phyloP scores from a whole-genome alignment of 106 monocot genomes.

The Dioscorea zingiberensis region DNA sequence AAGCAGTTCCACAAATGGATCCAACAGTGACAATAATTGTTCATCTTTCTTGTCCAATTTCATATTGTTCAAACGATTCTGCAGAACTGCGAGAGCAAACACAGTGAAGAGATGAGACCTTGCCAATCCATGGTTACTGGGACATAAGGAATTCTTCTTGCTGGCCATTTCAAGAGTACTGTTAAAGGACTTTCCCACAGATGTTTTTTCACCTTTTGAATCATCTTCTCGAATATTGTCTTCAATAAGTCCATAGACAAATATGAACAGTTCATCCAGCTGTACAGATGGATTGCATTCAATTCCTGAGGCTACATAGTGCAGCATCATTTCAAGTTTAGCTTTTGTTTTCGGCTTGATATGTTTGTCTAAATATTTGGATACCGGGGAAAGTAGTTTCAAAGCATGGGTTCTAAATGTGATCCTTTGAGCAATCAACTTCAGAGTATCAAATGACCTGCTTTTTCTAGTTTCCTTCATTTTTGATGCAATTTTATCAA shows the following conservation, averaged over 20 bases:
- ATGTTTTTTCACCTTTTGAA: constrained; percentile 4
- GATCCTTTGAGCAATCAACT: constrained; percentile 60
- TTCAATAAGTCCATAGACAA: constrained; percentile 86
- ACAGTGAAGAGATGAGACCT: constrained; percentile 57
- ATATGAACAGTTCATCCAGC: constrained; percentile 50
- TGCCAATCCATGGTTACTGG: constrained; percentile 5
- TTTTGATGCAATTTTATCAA: constrained; percentile 88
- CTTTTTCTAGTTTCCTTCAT: constrained; percentile 94
- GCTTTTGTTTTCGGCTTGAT: constrained; percentile 50
- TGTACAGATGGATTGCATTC: constrained; percentile 68
- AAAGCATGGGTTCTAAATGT: constrained; percentile 78
- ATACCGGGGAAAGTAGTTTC: constrained; percentile 56
- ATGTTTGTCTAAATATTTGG: constrained; percentile 43
- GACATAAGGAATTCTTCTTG: not conserved
- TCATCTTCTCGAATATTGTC: constrained; percentile 31
- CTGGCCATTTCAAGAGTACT: not conserved
- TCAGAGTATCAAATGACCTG: constrained; percentile 82
- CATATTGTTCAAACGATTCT: constrained; percentile 67
- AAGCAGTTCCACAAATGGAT: constrained; percentile 70
- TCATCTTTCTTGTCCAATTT: constrained; percentile 61
- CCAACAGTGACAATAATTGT: constrained; percentile 63
- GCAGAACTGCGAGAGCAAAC: constrained; percentile 75
- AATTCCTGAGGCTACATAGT: constrained; percentile 65
- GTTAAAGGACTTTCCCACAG: constrained; percentile 8
- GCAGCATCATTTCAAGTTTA: constrained; percentile 67